Conservation (phyloP, 2,329 filamentous ascomycete genomes). For the Nothophoma quercina region DNA sequence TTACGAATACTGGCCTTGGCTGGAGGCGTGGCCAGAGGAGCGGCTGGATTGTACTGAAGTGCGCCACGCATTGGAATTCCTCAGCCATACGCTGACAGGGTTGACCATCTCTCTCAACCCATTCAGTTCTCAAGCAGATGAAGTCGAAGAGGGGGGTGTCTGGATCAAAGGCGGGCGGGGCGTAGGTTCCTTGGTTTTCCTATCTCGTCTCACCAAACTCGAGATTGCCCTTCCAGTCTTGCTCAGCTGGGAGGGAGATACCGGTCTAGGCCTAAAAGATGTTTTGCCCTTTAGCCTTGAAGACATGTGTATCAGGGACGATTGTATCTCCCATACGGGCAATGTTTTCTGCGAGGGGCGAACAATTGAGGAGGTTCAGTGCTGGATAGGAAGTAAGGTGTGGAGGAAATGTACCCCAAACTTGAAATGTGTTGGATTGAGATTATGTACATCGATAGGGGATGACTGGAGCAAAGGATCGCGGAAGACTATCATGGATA, state of each 20-base stretch:
- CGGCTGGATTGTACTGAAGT: slow-evolving; percentile 1
- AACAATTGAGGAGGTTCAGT: slow-evolving; percentile 1
- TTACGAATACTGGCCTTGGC: slow-evolving; percentile 2
- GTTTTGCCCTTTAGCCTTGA: not conserved
- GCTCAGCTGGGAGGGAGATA: not conserved
- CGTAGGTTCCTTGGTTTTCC: slow-evolving; percentile 1
- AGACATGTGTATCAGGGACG: slow-evolving; percentile 6
- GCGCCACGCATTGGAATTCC: not conserved
- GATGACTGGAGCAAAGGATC: slow-evolving; percentile 1
- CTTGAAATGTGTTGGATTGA: not conserved
- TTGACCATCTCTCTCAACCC: not conserved
- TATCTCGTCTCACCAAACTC: slow-evolving; percentile 2
- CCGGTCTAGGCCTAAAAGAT: not conserved
- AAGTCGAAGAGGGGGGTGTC: not conserved
- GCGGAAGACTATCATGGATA: not conserved
- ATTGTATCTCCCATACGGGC: not conserved
- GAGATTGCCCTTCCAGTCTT: slow-evolving; percentile 4
- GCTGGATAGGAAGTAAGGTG: slow-evolving; percentile 4
- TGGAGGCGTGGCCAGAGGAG: not conserved
- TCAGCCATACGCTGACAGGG: slow-evolving; percentile 1
- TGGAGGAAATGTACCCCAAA: slow-evolving; percentile 2
- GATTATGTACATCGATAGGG: not conserved
- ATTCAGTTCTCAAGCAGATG: not conserved
- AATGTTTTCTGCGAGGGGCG: not conserved
- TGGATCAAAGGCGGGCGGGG: slow-evolving; percentile 1